Conservation (phyloP, 78 protist species). For the Cavenderia fasciculata region DNA sequence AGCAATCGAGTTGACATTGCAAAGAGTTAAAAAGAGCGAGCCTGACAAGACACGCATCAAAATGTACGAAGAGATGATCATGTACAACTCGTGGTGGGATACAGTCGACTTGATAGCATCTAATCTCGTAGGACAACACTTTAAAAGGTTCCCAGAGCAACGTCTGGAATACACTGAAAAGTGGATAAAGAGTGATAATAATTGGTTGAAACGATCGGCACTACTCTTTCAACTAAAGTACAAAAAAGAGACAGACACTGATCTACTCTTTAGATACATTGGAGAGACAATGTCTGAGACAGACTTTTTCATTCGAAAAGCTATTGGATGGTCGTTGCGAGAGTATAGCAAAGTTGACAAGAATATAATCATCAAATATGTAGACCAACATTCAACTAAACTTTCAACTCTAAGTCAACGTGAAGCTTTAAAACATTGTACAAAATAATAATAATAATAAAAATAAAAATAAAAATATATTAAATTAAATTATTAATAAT, state of each 20-base stretch:
- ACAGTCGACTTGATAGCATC: slow-evolving; percentile 31
- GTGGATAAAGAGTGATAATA: not conserved
- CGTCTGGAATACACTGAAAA: not conserved
- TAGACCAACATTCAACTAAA: not conserved
- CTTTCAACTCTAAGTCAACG: slow-evolving; percentile 4
- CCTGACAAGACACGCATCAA: not conserved
- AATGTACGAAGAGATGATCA: not conserved
- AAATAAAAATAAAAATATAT: too few species aligned
- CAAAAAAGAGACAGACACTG: slow-evolving; percentile 20
- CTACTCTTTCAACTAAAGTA: slow-evolving; percentile 39
- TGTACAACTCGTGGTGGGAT: slow-evolving; percentile 42
- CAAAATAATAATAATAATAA: too few species aligned
- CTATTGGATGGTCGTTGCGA: slow-evolving; percentile 54
- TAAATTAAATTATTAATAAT: too few species aligned
- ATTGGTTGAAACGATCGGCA: slow-evolving; percentile 22
- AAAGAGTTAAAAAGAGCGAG: not conserved
- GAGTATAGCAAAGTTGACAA: slow-evolving; percentile 3
- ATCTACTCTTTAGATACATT: slow-evolving; percentile 17
- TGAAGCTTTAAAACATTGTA: slow-evolving; percentile 40
- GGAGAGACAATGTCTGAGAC: not conserved
- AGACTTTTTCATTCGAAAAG: slow-evolving; percentile 51
- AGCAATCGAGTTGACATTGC: slow-evolving; percentile 17
- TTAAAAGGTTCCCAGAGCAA: not conserved
- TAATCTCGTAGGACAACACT: slow-evolving; percentile 27
- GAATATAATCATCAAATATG: not conserved